These are phyloP conservation scores for Backusella macrospora DNA, from an alignment of 192 early-diverging fungal genomes.

Conservation along the genomic window DNA sequence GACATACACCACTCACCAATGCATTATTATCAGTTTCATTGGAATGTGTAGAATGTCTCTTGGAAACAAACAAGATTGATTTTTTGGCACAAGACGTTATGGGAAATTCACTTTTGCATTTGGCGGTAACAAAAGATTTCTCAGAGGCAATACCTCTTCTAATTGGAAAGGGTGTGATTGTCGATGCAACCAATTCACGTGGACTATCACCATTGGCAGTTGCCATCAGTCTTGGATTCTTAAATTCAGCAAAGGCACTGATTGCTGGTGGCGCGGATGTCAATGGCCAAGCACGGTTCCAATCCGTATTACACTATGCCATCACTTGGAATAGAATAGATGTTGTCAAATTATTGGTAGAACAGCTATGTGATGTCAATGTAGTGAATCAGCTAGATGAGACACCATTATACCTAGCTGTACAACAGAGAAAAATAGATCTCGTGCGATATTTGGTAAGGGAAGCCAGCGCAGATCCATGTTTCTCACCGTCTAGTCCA, in stretches of 20 bases:
- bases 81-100: constrained; percentile 16
- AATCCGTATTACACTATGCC: constrained; percentile 39
- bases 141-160: constrained; percentile 27
- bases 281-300: constrained; percentile 22
- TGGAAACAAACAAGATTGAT: constrained; percentile 7
- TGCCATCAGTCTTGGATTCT: constrained; percentile 36
- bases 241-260: constrained; percentile 12
- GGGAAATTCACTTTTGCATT: constrained; percentile 37
- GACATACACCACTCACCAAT: constrained; percentile 42
- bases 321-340: constrained; percentile 44
- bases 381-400: constrained; percentile 39
- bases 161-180: constrained; percentile 19
- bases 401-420: constrained; percentile 38
- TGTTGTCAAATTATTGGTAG: constrained; percentile 31
- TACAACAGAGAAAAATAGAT: constrained; percentile 46
- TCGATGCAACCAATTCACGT: constrained; percentile 26
- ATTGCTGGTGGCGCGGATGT: constrained; percentile 35
- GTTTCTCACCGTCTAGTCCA: not conserved
- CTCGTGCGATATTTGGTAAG: constrained; percentile 35
- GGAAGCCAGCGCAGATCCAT: constrained; percentile 37
- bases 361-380: constrained; percentile 30
- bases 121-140: constrained; percentile 37
- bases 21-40: constrained; percentile 29
- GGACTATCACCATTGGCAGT: constrained; percentile 40
- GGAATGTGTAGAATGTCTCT: constrained; percentile 19